Evolutionary conservation across 441 rosid genomes (phyloP).

Genomic region (Jatropha multifida): DNA sequence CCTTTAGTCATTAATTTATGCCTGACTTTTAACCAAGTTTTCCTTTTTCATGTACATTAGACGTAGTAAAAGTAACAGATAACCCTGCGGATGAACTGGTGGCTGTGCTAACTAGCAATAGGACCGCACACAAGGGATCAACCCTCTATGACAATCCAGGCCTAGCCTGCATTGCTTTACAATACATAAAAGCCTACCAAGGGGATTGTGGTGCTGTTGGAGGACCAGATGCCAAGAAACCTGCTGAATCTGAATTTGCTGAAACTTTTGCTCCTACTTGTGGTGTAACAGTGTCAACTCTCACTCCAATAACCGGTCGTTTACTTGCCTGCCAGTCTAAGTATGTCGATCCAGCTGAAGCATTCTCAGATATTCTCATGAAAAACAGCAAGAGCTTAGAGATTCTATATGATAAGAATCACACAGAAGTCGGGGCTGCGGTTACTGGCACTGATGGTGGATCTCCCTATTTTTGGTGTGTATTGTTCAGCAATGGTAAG

Average conservation of each 20-base stretch:
- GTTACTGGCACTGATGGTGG: constrained; percentile 61
- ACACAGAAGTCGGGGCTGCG: constrained; percentile 69
- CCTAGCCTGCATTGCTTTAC: constrained; percentile 74
- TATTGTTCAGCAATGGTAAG: constrained; percentile 65
- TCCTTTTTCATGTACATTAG: constrained; percentile 12
- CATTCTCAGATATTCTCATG: constrained; percentile 56
- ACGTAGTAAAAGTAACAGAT: constrained; percentile 45
- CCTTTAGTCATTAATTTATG: not conserved
- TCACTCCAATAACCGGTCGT: constrained; percentile 65
- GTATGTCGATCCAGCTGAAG: constrained; percentile 50
- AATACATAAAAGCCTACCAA: constrained; percentile 66
- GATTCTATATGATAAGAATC: constrained; percentile 54
- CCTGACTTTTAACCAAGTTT: constrained; percentile 15
- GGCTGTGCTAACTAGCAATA: constrained; percentile 41
- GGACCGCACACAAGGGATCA: constrained; percentile 53
- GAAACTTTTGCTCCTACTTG: constrained; percentile 65
- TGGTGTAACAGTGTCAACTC: constrained; percentile 47
- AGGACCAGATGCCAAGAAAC: constrained; percentile 64
- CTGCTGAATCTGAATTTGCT: constrained; percentile 52
- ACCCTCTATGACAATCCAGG: constrained; percentile 58
- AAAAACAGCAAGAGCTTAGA: constrained; percentile 51
- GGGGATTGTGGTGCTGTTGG: constrained; percentile 62
- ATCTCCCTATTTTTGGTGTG: constrained; percentile 72
- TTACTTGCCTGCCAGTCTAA: constrained; percentile 59
- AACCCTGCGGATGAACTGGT: constrained; percentile 72